These are phyloP conservation scores for Kwoniella sp. DNA, from an alignment of 768 basidiomycete genomes.

Conservation along the genomic window DNA sequence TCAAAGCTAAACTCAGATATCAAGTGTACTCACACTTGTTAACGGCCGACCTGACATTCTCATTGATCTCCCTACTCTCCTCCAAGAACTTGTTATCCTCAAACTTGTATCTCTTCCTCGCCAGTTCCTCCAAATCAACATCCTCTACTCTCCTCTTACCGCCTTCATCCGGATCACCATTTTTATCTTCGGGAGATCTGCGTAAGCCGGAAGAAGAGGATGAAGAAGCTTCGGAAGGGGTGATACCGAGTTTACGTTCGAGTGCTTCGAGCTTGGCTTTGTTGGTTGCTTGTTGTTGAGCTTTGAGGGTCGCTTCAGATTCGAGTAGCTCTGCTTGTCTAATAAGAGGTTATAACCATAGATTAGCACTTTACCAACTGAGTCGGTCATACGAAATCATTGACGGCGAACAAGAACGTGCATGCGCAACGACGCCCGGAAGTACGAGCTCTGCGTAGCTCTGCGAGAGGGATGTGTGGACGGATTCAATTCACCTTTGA, in stretches of 20 bases:
- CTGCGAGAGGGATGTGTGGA: background rate
- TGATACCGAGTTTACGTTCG: conserved; percentile 77
- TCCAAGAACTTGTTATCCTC: conserved; percentile 92
- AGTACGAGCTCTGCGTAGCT: no score
- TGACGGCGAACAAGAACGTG: no score
- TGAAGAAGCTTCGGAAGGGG: conserved; percentile 31
- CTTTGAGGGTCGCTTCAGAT: conserved; percentile 75
- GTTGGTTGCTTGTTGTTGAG: conserved; percentile 74
- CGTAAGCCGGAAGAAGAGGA: background rate
- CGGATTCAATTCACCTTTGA: conserved; percentile 67
- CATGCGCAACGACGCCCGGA: no score
- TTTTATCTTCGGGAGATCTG: background rate
- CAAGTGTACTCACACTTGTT: conserved; percentile 64
- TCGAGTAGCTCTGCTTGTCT: conserved; percentile 63
- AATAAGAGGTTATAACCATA: no score
- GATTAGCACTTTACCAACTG: no score
- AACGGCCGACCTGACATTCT: conserved; percentile 88
- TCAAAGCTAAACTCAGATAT: background rate
- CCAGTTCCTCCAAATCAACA: conserved; percentile 50
- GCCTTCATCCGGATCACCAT: conserved; percentile 8
- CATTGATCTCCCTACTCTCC: conserved; percentile 85
- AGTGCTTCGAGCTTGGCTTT: conserved; percentile 80
- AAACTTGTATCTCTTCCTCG: conserved; percentile 75
- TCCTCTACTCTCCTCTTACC: conserved; percentile 39
- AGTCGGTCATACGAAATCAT: no score